Evolutionary conservation across 2,329 filamentous ascomycete species (phyloP).

Genomic region (Coleophoma cylindrospora): DNA sequence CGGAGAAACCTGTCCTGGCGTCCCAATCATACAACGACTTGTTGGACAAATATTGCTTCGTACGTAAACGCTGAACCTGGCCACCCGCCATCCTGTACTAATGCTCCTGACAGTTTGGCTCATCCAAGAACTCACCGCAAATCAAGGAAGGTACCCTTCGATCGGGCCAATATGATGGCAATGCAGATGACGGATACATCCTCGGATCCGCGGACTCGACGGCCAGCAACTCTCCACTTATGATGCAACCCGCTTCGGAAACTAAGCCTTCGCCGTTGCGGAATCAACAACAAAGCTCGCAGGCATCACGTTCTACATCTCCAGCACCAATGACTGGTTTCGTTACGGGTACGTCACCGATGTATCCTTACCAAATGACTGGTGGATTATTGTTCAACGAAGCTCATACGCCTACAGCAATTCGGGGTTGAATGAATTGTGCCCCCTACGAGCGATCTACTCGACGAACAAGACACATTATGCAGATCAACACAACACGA

Average conservation of each 20-base stretch:
- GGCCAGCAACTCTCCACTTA: constrained; percentile 26
- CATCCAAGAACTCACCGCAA: constrained; percentile 49
- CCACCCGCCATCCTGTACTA: constrained; percentile 29
- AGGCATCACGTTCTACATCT: constrained; percentile 34
- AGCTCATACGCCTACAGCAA: constrained; percentile 29
- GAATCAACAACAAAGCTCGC: constrained; percentile 23
- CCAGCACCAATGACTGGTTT: constrained; percentile 41
- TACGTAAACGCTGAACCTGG: constrained; percentile 59
- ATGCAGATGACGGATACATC: constrained; percentile 31
- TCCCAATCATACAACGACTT: constrained; percentile 94
- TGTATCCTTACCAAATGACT: constrained; percentile 27
- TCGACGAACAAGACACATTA: not conserved
- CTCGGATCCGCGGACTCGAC: constrained; percentile 25
- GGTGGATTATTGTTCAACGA: constrained; percentile 27
- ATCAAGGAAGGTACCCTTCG: constrained; percentile 42
- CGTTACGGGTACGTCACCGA: constrained; percentile 38
- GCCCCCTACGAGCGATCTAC: constrained; percentile 7
- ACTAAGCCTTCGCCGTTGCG: constrained; percentile 15
- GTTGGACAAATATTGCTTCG: constrained; percentile 99
- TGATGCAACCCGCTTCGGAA: constrained; percentile 10
- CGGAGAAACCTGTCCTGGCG: constrained; percentile 65
- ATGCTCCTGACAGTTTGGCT: constrained; percentile 51
- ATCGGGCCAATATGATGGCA: constrained; percentile 38
- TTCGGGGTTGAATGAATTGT: constrained; percentile 21
- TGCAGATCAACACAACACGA: constrained; percentile 5